phyloP scores from a whole-genome alignment of 352 stramenopile species.

The Phytopythium sindhum region DNA sequence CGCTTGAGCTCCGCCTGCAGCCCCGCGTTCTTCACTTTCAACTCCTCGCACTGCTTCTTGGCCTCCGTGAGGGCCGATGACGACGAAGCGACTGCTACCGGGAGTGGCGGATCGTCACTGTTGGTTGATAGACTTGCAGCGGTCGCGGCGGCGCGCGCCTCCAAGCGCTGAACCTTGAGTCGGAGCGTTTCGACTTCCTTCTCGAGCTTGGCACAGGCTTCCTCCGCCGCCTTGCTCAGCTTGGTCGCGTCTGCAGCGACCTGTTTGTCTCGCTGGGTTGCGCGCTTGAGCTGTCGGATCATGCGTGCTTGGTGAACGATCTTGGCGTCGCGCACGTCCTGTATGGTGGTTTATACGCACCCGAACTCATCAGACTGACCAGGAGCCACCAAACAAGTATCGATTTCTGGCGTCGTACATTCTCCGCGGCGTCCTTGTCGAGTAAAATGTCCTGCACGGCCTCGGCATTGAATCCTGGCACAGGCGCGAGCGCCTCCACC shows the following conservation, averaged over 20 bases:
- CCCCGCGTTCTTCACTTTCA: constrained; percentile 54
- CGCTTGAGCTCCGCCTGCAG: constrained; percentile 66
- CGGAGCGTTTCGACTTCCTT: constrained; percentile 59
- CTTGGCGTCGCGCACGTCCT: constrained; percentile 75
- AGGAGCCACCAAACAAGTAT: no score
- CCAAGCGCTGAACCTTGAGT: constrained; percentile 54
- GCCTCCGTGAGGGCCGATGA: neutral
- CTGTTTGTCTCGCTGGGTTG: constrained; percentile 59
- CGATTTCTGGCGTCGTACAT: constrained; percentile 26
- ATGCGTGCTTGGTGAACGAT: constrained; percentile 77
- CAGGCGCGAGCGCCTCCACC: constrained; percentile 55
- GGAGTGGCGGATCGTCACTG: neutral
- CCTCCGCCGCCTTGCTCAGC: constrained; percentile 34
- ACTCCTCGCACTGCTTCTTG: constrained; percentile 59
- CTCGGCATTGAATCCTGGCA: constrained; percentile 53
- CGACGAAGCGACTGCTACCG: neutral
- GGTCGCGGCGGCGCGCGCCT: constrained; percentile 31
- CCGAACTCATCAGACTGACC: neutral
- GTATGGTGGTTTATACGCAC: neutral
- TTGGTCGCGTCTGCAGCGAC: constrained; percentile 34
- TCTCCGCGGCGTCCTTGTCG: constrained; percentile 50
- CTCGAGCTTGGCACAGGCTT: constrained; percentile 33
- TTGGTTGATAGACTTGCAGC: neutral
- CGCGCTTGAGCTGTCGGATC: constrained; percentile 55
- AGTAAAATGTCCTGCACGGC: constrained; percentile 59